phyloP scores from a whole-genome alignment of 768 basidiomycete genomes.

The Lactarius akahatsu region DNA sequence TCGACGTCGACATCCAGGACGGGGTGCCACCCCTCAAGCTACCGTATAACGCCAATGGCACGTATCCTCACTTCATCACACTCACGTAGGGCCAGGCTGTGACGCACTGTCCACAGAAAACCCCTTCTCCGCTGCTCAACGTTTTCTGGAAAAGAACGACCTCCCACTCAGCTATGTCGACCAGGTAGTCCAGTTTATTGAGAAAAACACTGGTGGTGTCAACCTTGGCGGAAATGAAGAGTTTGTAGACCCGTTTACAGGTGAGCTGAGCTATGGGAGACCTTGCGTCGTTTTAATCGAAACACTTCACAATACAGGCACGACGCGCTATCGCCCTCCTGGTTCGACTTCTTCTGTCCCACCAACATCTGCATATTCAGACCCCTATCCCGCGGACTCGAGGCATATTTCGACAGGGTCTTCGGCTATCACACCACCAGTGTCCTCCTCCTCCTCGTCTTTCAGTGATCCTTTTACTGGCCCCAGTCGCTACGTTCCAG shows the following conservation, averaged over 20 bases:
- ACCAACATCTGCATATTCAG: slow-evolving; percentile 44
- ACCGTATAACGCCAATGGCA: slow-evolving; percentile 89
- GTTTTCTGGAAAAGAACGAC: slow-evolving; percentile 81
- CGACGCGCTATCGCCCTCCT: slow-evolving; percentile 38
- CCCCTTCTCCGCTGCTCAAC: slow-evolving; percentile 84
- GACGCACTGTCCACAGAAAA: slow-evolving; percentile 59
- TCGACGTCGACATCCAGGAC: slow-evolving; percentile 95
- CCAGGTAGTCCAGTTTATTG: slow-evolving; percentile 89
- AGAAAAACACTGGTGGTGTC: slow-evolving; percentile 83
- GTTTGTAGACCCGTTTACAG: slow-evolving; percentile 89
- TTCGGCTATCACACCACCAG: slow-evolving; percentile 34
- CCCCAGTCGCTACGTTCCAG: slow-evolving; percentile 24
- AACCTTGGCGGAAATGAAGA: slow-evolving; percentile 61
- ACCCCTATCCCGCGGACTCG: slow-evolving; percentile 74
- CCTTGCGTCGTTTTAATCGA: background rate
- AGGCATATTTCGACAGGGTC: slow-evolving; percentile 49
- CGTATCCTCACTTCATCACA: slow-evolving; percentile 15
- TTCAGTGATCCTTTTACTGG: slow-evolving; percentile 30
- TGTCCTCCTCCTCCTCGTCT: slow-evolving; percentile 34
- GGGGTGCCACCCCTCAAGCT: slow-evolving; percentile 91
- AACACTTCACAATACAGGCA: slow-evolving; percentile 30
- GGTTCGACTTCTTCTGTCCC: slow-evolving; percentile 35
- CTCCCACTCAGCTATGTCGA: slow-evolving; percentile 82
- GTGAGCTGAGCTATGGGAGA: slow-evolving; percentile 38
- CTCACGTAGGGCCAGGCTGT: background rate